Evolutionary conservation across 129 eudicot genomes (phyloP), one percentile per base, ranked within the genome.

Genomic region (Centaurea solstitialis): DNA sequence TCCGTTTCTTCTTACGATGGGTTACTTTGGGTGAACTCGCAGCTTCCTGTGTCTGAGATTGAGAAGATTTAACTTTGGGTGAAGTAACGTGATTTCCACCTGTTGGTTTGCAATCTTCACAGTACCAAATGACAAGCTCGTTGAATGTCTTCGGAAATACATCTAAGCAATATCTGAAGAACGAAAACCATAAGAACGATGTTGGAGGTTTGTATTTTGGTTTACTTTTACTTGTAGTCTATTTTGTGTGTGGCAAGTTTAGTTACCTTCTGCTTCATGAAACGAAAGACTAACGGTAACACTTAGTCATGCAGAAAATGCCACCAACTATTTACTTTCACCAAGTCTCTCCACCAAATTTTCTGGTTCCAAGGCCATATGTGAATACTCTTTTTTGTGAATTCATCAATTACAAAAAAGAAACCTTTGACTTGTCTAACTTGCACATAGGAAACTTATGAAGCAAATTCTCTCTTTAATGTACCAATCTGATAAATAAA

Each of bases 141-240:
- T 84, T 78, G 23, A 74, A 17, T 1, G 90, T 82, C 21, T 68
- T 62, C 9, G 94, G 94, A 18, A 86, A 12, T 61, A 18, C 68
- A 41, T 80, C 45, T 62, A 91, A 79, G 81, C 96, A 91, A 81
- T 88, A 91, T 70, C 96, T 91, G 85, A 47, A 74, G 17, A 77
- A 70, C 7, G 15, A 81, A 43, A 79, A 81, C 21, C 69, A 13
- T 33, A 5, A 66, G 47, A 28, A 53, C 15, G 41, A 41, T 15
- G 43, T 66, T 39, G 37, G 80, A 77, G 18, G 70, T 59, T 33
- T 75, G 53, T 10, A 65, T 18, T 35, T 33, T 75, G 26, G 24
- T 64, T 75, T 59, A 17, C 45, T 57, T 3, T 74, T 17, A 74
- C 9, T 40, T 11, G 5, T 35, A 33, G 37, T 33, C 37, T 33